Evolutionary conservation across 768 basidiomycete species (phyloP).

Genomic region (Tylopilus plumbeoviolaceoides): DNA sequence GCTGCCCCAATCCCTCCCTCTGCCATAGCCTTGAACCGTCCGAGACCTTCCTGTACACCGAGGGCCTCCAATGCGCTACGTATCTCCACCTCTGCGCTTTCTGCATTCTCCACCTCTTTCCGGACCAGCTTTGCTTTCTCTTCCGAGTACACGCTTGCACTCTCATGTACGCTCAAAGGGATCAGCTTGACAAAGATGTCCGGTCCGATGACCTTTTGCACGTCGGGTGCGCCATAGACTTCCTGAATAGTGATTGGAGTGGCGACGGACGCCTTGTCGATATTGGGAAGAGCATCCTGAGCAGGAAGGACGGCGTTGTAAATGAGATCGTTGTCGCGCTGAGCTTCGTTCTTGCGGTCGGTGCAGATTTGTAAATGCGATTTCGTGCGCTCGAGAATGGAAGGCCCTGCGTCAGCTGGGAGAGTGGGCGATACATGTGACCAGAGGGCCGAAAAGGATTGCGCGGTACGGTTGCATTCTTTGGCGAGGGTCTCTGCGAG

Average conservation of each 20-base stretch:
- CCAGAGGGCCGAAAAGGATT: constrained; percentile 69
- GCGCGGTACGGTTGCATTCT: constrained; percentile 70
- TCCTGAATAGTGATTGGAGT: constrained; percentile 91
- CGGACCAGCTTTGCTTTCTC: constrained; percentile 96
- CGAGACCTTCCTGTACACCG: constrained; percentile 68
- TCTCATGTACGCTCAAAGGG: constrained; percentile 92
- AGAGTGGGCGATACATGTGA: constrained; percentile 75
- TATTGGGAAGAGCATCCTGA: constrained; percentile 67
- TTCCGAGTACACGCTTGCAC: constrained; percentile 94
- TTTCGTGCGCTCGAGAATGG: constrained; percentile 81
- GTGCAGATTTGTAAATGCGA: constrained; percentile 72
- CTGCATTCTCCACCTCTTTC: constrained; percentile 82
- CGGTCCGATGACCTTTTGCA: constrained; percentile 90
- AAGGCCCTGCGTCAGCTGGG: constrained; percentile 78
- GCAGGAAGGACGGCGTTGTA: constrained; percentile 89
- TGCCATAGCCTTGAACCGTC: constrained; percentile 66
- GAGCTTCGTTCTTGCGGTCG: constrained; percentile 71
- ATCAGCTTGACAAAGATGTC: constrained; percentile 87
- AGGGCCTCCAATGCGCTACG: constrained; percentile 76
- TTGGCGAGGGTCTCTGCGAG: constrained; percentile 78
- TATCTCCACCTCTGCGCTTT: constrained; percentile 77
- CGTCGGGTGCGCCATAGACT: constrained; percentile 84
- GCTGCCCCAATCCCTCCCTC: constrained; percentile 59
- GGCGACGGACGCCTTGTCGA: constrained; percentile 83
- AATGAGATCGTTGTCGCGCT: constrained; percentile 93